Base-by-base conservation (phyloP, 495 filamentous ascomycete species). In the Aspergillus mulundensis region DNA sequence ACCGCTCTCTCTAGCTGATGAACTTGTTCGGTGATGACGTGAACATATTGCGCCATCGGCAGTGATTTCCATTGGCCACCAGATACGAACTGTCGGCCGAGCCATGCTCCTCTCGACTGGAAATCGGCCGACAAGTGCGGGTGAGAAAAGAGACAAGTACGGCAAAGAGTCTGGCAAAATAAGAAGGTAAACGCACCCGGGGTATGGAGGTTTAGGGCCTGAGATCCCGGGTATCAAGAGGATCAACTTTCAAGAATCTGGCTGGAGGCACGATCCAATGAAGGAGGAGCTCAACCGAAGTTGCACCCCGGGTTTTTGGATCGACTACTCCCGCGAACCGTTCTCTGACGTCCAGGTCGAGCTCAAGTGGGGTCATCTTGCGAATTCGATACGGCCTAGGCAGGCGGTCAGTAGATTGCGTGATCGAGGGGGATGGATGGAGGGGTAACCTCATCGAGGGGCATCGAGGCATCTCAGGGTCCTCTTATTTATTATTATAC, bases 351-450 rank as follows among this genome's bases (percentile, higher is more conserved):
- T 10, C 12, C 32, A 36, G 32, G 5, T 50, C 16, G 5, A 50
- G 48, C 48, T 40, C 36, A 15, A 50, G 48, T 50, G 30, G 46
- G 34, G 49, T n/a, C n/a, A 20, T 34, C 21, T 20, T 28, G 46
- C 16, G 16, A n/a, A 18, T 16, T 1, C 18, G 18, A 16, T n/a
- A 43, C 38, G 24, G 15, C 18, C 18, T 14, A 8, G 24, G 50
- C 39, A 47, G 65, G 69, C 69, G 73, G 71, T 66, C 53, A 36
- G 43, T 28, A 38, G 52, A 76, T 76, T 68, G 72, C 73, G 73
- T 74, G 72, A 72, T 76, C 53, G 58, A 24, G 39, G 49, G 49
- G 25, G 42, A 39, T 53, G 42, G 51, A 39, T 60, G 59, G 62
- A 63, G 55, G 53, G 52, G 58, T 45, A 54, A 40, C 38, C 16